Evolutionary conservation across 495 filamentous ascomycete genomes (phyloP).

Genomic region (Lichina pygmaea): DNA sequence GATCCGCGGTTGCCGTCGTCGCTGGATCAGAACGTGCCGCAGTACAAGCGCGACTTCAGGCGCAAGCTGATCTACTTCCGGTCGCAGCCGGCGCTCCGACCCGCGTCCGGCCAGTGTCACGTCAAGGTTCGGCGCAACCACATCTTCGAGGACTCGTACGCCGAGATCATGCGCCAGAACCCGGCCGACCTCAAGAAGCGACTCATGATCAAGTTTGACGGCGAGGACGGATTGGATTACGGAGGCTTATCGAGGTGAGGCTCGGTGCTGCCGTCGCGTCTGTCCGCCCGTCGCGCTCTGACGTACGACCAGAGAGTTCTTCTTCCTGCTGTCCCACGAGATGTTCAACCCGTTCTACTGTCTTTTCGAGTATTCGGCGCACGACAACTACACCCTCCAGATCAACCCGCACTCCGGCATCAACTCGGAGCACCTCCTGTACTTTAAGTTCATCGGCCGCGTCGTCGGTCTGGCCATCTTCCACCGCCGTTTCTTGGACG

Average conservation of each 20-base stretch:
- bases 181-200: constrained; percentile 94
- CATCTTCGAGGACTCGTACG: constrained; percentile 97
- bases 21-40: constrained; percentile 90
- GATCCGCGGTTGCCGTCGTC: constrained; percentile 88
- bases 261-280: not conserved
- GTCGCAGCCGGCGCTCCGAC: constrained; percentile 86
- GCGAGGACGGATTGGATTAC: constrained; percentile 93
- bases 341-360: constrained; percentile 99
- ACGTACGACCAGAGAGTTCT: constrained; percentile 51
- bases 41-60: constrained; percentile 97
- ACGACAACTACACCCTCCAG: constrained; percentile 99
- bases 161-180: constrained; percentile 90
- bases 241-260: constrained; percentile 70
- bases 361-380: constrained; percentile 96
- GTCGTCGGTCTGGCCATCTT: constrained; percentile 97
- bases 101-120: constrained; percentile 87
- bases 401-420: constrained; percentile 99
- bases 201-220: constrained; percentile 98
- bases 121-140: constrained; percentile 90
- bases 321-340: constrained; percentile 98
- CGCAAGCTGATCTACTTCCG: constrained; percentile 98
- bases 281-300: constrained; percentile 7
- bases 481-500: constrained; percentile 91
- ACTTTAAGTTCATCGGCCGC: constrained; percentile 98
- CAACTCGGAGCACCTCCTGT: constrained; percentile 97